Conservation (phyloP, 1,284 basidiomycete genomes). For the Irpex sp. region DNA sequence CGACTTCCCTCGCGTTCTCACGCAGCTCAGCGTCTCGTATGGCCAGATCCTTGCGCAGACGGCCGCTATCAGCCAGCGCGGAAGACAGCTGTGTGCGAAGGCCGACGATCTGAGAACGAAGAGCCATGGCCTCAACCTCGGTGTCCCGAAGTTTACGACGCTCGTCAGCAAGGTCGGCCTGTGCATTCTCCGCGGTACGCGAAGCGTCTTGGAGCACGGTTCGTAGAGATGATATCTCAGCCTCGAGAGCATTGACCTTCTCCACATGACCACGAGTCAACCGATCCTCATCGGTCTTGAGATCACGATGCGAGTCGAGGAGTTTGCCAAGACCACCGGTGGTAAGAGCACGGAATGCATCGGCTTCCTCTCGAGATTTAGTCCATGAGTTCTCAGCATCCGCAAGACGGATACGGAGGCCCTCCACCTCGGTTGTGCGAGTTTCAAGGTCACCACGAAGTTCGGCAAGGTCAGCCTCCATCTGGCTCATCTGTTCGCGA, state of each 20-base stretch:
- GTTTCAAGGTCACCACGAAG: slow-evolving; percentile 77
- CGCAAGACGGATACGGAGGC: slow-evolving; percentile 56
- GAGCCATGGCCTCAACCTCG: slow-evolving; percentile 65
- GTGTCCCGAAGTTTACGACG: slow-evolving; percentile 62
- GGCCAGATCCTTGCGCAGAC: slow-evolving; percentile 65
- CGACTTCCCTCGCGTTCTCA: slow-evolving; percentile 65
- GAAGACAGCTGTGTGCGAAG: slow-evolving; percentile 76
- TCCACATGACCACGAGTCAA: slow-evolving; percentile 71
- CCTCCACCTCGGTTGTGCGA: slow-evolving; percentile 68
- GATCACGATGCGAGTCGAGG: slow-evolving; percentile 78
- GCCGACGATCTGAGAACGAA: slow-evolving; percentile 78
- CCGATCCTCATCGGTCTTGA: slow-evolving; percentile 78
- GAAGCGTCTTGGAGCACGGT: slow-evolving; percentile 77
- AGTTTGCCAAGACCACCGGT: slow-evolving; percentile 83
- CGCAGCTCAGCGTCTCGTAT: slow-evolving; percentile 69
- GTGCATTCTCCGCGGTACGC: slow-evolving; percentile 66
- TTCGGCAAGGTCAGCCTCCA: slow-evolving; percentile 77
- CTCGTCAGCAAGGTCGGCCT: slow-evolving; percentile 70
- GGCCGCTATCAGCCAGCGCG: slow-evolving; percentile 70
- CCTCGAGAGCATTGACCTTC: slow-evolving; percentile 77
- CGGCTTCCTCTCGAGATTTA: slow-evolving; percentile 87
- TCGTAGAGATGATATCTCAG: slow-evolving; percentile 70
- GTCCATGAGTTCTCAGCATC: slow-evolving; percentile 86
- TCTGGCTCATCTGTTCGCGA: slow-evolving; percentile 58
- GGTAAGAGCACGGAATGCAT: slow-evolving; percentile 79